Evolutionary conservation across 1,139 yeast species (phyloP).

Genomic region (Kodamaea plutei): DNA sequence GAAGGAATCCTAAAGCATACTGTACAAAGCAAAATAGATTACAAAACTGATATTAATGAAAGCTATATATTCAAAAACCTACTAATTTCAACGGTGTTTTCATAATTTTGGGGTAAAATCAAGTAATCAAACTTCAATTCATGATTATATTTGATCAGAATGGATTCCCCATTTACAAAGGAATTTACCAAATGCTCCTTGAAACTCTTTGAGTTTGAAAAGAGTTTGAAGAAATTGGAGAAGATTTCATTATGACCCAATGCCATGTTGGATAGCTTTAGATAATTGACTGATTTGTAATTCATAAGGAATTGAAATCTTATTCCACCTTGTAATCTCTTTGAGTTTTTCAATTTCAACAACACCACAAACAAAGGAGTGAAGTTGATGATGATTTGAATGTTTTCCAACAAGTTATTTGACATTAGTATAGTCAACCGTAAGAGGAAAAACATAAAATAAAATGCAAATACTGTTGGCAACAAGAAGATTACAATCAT

Average conservation of each 20-base stretch:
- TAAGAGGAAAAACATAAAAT: constrained; percentile 63
- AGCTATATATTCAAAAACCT: too few species aligned
- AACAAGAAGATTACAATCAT: constrained; percentile 72
- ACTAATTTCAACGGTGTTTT: too few species aligned
- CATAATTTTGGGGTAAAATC: constrained; percentile 31
- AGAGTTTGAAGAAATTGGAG: constrained; percentile 29
- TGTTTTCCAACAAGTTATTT: constrained; percentile 55
- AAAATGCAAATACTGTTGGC: constrained; percentile 87
- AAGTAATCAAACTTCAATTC: constrained; percentile 35
- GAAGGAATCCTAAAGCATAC: too few species aligned
- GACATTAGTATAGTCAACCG: constrained; percentile 49
- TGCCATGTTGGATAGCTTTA: constrained; percentile 36
- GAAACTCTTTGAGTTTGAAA: constrained; percentile 31
- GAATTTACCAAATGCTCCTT: constrained; percentile 22
- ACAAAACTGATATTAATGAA: too few species aligned
- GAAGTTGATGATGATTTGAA: constrained; percentile 68
- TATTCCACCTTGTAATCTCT: constrained; percentile 88
- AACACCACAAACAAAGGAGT: constrained; percentile 82
- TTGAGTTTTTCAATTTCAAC: constrained; percentile 74
- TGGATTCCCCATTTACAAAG: constrained; percentile 31
- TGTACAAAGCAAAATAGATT: too few species aligned
- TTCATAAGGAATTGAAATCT: constrained; percentile 31
- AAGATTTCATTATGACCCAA: constrained; percentile 38
- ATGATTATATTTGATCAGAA: constrained; percentile 28
- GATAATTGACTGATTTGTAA: constrained; percentile 19